phyloP scores from a whole-genome alignment of 2,329 filamentous ascomycete species.

The Fusarium protoensiforme region DNA sequence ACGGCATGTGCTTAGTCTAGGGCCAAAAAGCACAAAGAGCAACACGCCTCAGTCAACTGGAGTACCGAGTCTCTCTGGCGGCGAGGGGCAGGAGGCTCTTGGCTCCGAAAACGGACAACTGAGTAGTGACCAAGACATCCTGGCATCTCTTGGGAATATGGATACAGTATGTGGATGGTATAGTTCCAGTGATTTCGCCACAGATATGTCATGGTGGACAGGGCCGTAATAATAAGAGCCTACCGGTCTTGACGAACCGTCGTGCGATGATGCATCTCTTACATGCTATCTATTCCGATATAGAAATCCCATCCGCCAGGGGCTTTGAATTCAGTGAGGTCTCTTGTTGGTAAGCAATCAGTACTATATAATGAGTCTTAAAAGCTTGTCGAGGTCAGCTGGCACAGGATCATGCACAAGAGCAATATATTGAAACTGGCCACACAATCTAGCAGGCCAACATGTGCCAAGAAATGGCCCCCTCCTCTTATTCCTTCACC shows the following conservation, averaged over 20 bases:
- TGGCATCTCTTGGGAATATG: conserved; percentile 1
- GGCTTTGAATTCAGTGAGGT: not conserved
- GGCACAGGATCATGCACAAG: not conserved
- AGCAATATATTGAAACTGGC: not conserved
- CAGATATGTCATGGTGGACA: not conserved
- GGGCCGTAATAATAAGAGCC: not conserved
- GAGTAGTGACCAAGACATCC: not conserved
- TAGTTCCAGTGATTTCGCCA: not conserved
- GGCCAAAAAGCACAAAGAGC: rapidly evolving
- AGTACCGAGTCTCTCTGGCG: not conserved
- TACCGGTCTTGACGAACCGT: no score
- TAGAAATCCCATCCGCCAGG: not conserved
- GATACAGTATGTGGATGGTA: conserved; percentile 14
- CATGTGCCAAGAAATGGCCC: not conserved
- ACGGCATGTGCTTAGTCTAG: conserved; percentile 22
- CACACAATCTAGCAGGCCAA: not conserved
- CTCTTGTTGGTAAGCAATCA: not conserved
- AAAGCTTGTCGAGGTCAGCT: not conserved
- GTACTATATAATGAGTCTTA: not conserved
- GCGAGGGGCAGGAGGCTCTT: not conserved
- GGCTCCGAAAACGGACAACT: not conserved
- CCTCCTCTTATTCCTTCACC: not conserved
- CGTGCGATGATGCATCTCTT: not conserved
- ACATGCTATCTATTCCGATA: not conserved
- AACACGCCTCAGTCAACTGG: not conserved